These are phyloP conservation scores for Neoscytalidium dimidiatum DNA, from an alignment of 2,329 filamentous ascomycete species.

Conservation along the genomic window DNA sequence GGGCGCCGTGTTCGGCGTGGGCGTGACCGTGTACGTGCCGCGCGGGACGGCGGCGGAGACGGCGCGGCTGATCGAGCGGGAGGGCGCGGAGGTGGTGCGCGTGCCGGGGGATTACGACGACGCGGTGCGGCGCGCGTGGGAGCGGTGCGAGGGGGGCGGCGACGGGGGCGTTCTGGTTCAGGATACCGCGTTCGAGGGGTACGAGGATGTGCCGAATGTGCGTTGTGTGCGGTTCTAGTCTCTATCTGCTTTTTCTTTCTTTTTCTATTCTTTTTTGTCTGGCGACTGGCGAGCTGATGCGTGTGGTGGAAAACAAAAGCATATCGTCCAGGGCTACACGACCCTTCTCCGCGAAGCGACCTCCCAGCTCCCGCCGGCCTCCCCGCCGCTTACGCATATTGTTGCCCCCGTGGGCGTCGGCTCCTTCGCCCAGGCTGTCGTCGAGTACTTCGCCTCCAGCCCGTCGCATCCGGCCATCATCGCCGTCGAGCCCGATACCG, in stretches of 20 bases:
- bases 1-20: conserved; percentile 57
- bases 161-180: conserved; percentile 59
- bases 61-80: conserved; percentile 48
- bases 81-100: conserved; percentile 60
- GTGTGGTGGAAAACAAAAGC: too few relatives aligned
- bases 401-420: conserved; percentile 69
- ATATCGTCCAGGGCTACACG: conserved; percentile 72
- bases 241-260: too few relatives aligned
- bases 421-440: conserved; percentile 66
- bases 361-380: conserved; percentile 35
- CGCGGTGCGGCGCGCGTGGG: conserved; percentile 35
- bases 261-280: too few relatives aligned
- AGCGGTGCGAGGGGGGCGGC: conserved; percentile 32
- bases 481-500: conserved; percentile 67
- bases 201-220: conserved; percentile 61
- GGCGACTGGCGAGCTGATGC: too few relatives aligned
- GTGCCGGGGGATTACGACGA: conserved; percentile 62
- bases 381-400: conserved; percentile 46
- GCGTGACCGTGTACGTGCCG: conserved; percentile 62
- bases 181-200: conserved; percentile 65
- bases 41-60: conserved; percentile 54
- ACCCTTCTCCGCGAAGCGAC: conserved; percentile 69
- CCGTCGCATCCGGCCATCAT: conserved; percentile 47
- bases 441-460: conserved; percentile 57
- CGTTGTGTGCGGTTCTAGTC: too few relatives aligned